These are phyloP conservation scores for Lentinula novae-zelandiae DNA, from an alignment of 1,284 basidiomycete genomes.

Conservation along the genomic window DNA sequence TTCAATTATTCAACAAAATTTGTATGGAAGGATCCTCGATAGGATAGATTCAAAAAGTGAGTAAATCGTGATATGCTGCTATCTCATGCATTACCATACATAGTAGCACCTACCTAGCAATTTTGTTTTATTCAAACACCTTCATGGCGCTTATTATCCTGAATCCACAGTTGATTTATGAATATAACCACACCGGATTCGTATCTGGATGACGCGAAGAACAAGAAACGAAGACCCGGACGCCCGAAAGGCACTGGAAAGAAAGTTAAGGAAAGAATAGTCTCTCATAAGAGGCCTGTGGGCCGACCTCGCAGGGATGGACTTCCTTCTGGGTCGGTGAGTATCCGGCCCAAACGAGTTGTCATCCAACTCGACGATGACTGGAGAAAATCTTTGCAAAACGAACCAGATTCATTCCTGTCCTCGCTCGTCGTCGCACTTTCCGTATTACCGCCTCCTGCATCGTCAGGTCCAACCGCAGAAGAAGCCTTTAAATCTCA, in stretches of 20 bases:
- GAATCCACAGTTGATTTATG: not conserved
- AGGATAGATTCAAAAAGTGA: not conserved
- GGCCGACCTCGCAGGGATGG: conserved; percentile 44
- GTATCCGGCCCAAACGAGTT: conserved; percentile 21
- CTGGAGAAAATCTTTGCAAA: conserved; percentile 55
- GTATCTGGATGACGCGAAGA: conserved; percentile 2
- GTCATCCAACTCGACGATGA: conserved; percentile 47
- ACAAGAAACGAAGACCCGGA: conserved; percentile 45
- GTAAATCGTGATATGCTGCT: not conserved
- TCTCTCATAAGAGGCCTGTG: conserved; percentile 35
- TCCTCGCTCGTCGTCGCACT: conserved; percentile 50
- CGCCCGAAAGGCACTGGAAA: conserved; percentile 44
- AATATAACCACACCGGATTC: conserved; percentile 2
- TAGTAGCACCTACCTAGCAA: not conserved
- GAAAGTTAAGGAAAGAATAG: conserved; percentile 27
- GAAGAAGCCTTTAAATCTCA: conserved; percentile 74
- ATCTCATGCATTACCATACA: not conserved
- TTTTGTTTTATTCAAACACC: not conserved
- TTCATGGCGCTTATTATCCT: not conserved
- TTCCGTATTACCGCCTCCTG: conserved; percentile 49
- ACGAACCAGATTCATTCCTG: conserved; percentile 52
- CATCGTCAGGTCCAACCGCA: conserved; percentile 52
- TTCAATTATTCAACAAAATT: no score
- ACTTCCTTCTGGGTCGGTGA: conserved; percentile 40
- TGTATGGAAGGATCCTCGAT: not conserved